Evolutionary conservation across 441 rosid genomes (phyloP).

Genomic region (Mallotus repandus): DNA sequence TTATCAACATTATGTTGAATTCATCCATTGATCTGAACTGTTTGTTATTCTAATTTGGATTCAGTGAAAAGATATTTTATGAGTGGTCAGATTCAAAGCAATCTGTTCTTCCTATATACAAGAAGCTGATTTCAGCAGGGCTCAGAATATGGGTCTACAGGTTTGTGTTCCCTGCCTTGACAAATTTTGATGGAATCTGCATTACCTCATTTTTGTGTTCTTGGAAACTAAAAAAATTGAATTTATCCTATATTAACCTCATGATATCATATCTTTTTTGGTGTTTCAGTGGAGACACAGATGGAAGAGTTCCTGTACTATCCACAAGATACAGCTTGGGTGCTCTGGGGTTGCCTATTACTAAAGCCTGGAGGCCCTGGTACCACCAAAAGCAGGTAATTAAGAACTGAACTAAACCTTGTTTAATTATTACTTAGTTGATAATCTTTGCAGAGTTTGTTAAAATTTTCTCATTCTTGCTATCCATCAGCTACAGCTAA

Average conservation of each 20-base stretch:
- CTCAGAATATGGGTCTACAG: slow-evolving; percentile 82
- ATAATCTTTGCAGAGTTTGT: neutral
- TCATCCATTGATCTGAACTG: neutral
- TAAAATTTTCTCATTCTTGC: no score
- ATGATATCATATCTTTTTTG: neutral
- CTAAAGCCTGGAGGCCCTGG: slow-evolving; percentile 92
- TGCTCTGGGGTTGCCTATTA: slow-evolving; percentile 58
- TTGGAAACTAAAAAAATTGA: neutral
- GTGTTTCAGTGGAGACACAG: slow-evolving; percentile 83
- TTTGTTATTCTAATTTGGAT: neutral
- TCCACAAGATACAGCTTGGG: slow-evolving; percentile 78
- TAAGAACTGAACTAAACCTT: neutral
- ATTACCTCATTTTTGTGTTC: neutral
- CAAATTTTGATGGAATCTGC: neutral
- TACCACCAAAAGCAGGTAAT: slow-evolving; percentile 78
- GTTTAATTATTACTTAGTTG: no score
- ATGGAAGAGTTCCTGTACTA: slow-evolving; percentile 91
- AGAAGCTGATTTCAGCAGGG: slow-evolving; percentile 64
- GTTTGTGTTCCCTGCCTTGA: slow-evolving; percentile 29
- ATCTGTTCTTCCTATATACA: slow-evolving; percentile 73
- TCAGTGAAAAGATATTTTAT: slow-evolving; percentile 43
- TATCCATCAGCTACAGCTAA: neutral
- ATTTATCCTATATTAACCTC: neutral
- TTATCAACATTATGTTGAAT: no score
- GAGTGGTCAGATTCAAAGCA: slow-evolving; percentile 46